phyloP scores from a whole-genome alignment of 106 monocot genomes.

The Acanthochlamys bracteata region DNA sequence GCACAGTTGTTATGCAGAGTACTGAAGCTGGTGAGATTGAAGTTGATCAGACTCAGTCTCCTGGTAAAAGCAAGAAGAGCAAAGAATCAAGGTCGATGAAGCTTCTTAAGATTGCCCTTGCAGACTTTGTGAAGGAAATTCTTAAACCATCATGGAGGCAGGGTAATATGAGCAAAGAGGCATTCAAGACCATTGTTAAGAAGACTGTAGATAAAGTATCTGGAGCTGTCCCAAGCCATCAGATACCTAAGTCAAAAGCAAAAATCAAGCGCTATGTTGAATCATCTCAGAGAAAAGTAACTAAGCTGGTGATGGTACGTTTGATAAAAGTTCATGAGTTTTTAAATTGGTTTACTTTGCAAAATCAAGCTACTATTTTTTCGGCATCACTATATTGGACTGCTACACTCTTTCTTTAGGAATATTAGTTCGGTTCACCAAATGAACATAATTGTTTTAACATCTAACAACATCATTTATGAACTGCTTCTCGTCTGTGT shows the following conservation, averaged over 20 bases:
- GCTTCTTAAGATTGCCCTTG: constrained; percentile 75
- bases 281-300: constrained; percentile 74
- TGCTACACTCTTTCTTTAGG: too few species aligned
- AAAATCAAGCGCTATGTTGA: constrained; percentile 90
- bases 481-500: too few species aligned
- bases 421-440: too few species aligned
- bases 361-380: too few species aligned
- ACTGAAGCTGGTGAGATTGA: constrained; percentile 42
- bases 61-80: constrained; percentile 48
- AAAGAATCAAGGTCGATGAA: constrained; percentile 79
- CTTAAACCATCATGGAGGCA: constrained; percentile 96
- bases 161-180: constrained; percentile 95
- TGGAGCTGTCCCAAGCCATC: constrained; percentile 49
- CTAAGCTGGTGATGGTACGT: constrained; percentile 94
- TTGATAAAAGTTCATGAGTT: neutral
- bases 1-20: constrained; percentile 32
- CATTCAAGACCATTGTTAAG: constrained; percentile 93
- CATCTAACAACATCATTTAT: too few species aligned
- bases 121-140: constrained; percentile 96
- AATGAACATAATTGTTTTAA: too few species aligned
- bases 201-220: constrained; percentile 97
- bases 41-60: constrained; percentile 41
- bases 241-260: constrained; percentile 60
- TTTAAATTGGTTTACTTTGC: too few species aligned
- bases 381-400: neutral